Percentiles rank a stretch among this genome's conserved stretches.
Evolutionary conservation across 495 filamentous ascomycete genomes (phyloP).

Genomic region (Bacidia gigantensis): DNA sequence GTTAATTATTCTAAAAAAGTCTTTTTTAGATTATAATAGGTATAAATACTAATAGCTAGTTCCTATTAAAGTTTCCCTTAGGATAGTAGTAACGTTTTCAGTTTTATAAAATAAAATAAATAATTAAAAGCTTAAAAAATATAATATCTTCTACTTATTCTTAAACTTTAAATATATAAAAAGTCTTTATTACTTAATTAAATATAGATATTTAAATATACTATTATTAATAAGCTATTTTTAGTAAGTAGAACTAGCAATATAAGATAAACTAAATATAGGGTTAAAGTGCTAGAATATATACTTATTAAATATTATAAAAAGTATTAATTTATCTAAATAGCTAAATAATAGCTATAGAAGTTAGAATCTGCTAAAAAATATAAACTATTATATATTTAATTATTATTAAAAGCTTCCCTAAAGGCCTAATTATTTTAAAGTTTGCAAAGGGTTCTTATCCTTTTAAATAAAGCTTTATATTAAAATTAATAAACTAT

Average conservation of each 20-base stretch:
- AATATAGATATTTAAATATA: constrained; percentile 54
- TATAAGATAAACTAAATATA: constrained; percentile 55
- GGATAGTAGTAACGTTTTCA: constrained; percentile 59
- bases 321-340: constrained; percentile 51
- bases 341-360: constrained; percentile 49
- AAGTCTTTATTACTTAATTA: constrained; percentile 57
- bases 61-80: constrained; percentile 54
- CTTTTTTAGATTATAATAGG: neutral
- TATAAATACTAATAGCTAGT: constrained; percentile 36
- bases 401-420: no score
- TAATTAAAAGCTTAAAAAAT: constrained; percentile 62
- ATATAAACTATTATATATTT: no score
- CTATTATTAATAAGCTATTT: constrained; percentile 50
- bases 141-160: constrained; percentile 60
- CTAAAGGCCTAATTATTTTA: no score
- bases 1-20: constrained; percentile 31
- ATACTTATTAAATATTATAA: constrained; percentile 42
- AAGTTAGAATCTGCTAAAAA: constrained; percentile 51
- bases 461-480: no score
- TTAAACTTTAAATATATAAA: constrained; percentile 68
- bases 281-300: constrained; percentile 56
- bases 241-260: constrained; percentile 58
- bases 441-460: no score
- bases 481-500: no score
- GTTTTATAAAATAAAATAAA: constrained; percentile 68